Conservation (phyloP, 371 early-diverging fungal species). For the Saksenaea vasiformis region DNA sequence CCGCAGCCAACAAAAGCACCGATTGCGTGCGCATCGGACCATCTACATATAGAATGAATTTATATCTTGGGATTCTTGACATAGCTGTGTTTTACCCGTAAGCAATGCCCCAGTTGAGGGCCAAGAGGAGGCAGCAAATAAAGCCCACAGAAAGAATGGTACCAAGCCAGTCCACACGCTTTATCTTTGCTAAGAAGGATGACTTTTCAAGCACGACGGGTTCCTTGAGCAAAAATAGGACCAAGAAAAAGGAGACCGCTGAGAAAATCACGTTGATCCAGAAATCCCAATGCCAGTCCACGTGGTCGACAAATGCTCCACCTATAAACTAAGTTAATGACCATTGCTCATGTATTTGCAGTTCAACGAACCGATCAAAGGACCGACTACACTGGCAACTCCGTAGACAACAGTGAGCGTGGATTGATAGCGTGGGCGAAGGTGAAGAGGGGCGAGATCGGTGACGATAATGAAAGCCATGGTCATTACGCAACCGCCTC, state of each 20-base stretch:
- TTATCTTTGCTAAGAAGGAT: conserved; percentile 52
- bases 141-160: conserved; percentile 16
- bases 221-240: conserved; percentile 53
- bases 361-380: conserved; percentile 38
- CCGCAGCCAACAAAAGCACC: conserved; percentile 21
- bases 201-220: conserved; percentile 39
- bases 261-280: conserved; percentile 79
- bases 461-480: conserved; percentile 77
- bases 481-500: conserved; percentile 70
- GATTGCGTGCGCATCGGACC: conserved; percentile 10
- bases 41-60: conserved; percentile 7
- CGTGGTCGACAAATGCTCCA: conserved; percentile 67
- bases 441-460: conserved; percentile 65
- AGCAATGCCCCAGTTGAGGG: conserved; percentile 47
- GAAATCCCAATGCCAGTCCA: conserved; percentile 76
- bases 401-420: conserved; percentile 66
- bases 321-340: conserved; percentile 52
- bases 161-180: conserved; percentile 63
- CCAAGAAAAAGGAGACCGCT: conserved; percentile 49
- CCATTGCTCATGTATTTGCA: conserved; percentile 26
- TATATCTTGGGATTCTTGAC: not conserved
- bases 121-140: conserved; percentile 47
- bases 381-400: conserved; percentile 73
- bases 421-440: conserved; percentile 69
- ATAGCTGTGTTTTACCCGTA: conserved; percentile 10